Evolutionary conservation across 148 eudicot species (phyloP).

Genomic region (Camellia lanceoleosa): DNA sequence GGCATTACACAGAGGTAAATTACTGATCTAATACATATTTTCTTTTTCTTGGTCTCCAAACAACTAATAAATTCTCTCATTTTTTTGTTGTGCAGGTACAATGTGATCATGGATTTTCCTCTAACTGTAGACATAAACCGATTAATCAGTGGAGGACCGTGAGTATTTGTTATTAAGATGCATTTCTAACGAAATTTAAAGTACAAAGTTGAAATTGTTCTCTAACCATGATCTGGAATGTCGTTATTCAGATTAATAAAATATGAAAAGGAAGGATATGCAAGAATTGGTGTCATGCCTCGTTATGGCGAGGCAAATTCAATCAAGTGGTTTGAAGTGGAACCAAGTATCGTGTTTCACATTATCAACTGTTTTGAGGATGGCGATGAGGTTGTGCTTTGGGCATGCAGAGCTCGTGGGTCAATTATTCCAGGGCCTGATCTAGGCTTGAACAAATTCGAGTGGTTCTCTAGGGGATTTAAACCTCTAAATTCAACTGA

Average conservation of each 20-base stretch:
- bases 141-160: constrained; percentile 40
- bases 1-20: constrained; percentile 38
- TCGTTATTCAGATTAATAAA: constrained; percentile 27
- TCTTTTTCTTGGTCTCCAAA: too few species aligned
- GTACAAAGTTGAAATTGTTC: too few species aligned
- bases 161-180: constrained; percentile 11
- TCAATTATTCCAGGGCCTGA: constrained; percentile 43
- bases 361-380: constrained; percentile 35
- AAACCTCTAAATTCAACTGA: constrained; percentile 9
- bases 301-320: constrained; percentile 46
- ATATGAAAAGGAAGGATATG: constrained; percentile 32
- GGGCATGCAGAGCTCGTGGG: constrained; percentile 30
- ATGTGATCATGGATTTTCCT: constrained; percentile 40
- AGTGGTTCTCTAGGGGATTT: constrained; percentile 38
- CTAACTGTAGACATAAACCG: constrained; percentile 35
- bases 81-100: constrained; percentile 4
- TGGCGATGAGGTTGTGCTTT: constrained; percentile 37
- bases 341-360: constrained; percentile 33
- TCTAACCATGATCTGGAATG: neutral
- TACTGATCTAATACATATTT: neutral
- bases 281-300: constrained; percentile 47
- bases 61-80: too few species aligned
- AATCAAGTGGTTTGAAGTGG: constrained; percentile 35
- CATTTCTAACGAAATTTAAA: neutral
- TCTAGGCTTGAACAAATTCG: constrained; percentile 30